Evolutionary conservation across 805 yeast species (phyloP).

Genomic region (Osmozyma mogii): DNA sequence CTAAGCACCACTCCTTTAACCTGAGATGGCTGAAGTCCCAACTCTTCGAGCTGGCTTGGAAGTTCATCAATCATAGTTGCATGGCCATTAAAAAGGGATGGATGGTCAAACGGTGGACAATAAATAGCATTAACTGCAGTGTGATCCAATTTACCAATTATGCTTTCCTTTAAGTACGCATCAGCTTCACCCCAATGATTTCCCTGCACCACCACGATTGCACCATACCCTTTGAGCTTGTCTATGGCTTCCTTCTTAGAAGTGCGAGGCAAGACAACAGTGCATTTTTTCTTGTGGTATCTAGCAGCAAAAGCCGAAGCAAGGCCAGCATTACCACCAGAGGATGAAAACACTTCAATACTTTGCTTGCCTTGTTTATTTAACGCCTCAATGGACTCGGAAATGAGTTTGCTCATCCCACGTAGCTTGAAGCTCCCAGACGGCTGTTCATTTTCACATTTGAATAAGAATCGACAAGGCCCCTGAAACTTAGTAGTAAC

Average conservation of each 20-base stretch:
- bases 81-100: slow-evolving; percentile 26
- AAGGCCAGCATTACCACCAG: slow-evolving; percentile 31
- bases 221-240: slow-evolving; percentile 14
- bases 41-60: slow-evolving; percentile 9
- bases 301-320: slow-evolving; percentile 25
- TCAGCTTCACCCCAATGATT: slow-evolving; percentile 29
- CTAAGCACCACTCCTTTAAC: slow-evolving; percentile 23
- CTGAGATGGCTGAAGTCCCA: slow-evolving; percentile 6
- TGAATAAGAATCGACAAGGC: slow-evolving; percentile 6
- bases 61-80: slow-evolving; percentile 15
- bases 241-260: slow-evolving; percentile 15
- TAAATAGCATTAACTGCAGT: slow-evolving; percentile 14
- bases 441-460: slow-evolving; percentile 10
- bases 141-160: slow-evolving; percentile 11
- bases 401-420: slow-evolving; percentile 8
- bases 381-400: slow-evolving; percentile 1
- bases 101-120: slow-evolving; percentile 27
- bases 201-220: slow-evolving; percentile 18
- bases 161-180: slow-evolving; percentile 9
- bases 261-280: slow-evolving; percentile 22
- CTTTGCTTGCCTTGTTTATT: slow-evolving; percentile 6
- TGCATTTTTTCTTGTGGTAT: slow-evolving; percentile 16
- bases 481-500: not conserved
- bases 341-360: slow-evolving; percentile 19
- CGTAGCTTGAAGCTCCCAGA: slow-evolving; percentile 10